Base-by-base conservation (phyloP, 73 alveolate species). In the Effrenium voratum region DNA sequence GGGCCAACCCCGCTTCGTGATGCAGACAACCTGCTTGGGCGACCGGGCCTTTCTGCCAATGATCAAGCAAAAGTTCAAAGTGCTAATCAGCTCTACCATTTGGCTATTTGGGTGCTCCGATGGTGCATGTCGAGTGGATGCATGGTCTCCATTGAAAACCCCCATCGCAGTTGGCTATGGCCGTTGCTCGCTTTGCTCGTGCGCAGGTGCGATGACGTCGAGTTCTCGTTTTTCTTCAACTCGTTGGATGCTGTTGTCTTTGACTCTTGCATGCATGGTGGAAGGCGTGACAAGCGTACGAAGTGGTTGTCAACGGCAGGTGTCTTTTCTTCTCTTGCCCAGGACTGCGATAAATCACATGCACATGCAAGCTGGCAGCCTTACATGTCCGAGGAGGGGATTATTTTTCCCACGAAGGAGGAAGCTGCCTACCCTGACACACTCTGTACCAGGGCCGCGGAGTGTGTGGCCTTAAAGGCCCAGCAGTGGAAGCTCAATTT, bases 111-210 rank as follows among this genome's bases (percentile, higher is more conserved):
- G 60, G 41, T 75, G 6, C 86, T 75, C 5, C 22, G 41, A 22
- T 38, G 13, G 43, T 44, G 70, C 44, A 6, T 5, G 6, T 2
- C 16, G 41, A 36, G 5, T 6, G 60, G 59, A 5, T 75, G 86
- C 86, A 2, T 6, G 36, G 2, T 75, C 5, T 34, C 86, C 6
- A 38, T 75, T 28, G 86, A 75, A 28, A 75, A 75, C 59, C 86
- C 86, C 12, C 41, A 30, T 0, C 45, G 91, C 0, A 34, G 60
- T 19, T 79, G 91, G 91, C 91, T 79, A 0, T 79, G 91, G 91
- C 30, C 2, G 28, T 13, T 79, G 1, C 70, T 79, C 1, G 91
- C 91, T 1, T 2, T 4, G 30, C 6, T 70, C 49, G 44, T 70
- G n/a, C 4, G 47, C 2, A 34, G 12, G 44, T 5, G 81, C 15